Conservation (phyloP, 139 green algal species). For the Tetraselmis striata region DNA sequence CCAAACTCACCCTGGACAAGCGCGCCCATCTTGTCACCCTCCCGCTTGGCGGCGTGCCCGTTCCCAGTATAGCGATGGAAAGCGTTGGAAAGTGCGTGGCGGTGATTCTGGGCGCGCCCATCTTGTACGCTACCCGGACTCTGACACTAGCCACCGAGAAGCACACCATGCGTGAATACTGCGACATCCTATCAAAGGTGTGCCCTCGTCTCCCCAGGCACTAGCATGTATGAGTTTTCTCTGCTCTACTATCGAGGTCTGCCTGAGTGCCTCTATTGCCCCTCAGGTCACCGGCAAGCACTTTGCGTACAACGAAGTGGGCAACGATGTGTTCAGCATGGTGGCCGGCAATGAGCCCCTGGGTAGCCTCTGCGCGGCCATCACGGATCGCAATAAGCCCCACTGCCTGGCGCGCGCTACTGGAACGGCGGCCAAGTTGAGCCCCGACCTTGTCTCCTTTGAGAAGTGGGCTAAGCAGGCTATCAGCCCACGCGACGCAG, state of each 20-base stretch:
- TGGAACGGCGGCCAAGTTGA: neutral
- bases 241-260: too few relatives aligned
- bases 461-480: neutral
- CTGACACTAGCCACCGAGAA: neutral
- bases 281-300: neutral
- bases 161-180: neutral
- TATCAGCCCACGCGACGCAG: neutral
- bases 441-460: neutral
- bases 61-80: neutral
- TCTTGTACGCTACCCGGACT: neutral
- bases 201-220: too few relatives aligned
- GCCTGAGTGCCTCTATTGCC: too few relatives aligned
- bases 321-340: neutral
- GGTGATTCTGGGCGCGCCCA: neutral
- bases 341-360: neutral
- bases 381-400: neutral
- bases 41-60: neutral
- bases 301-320: neutral
- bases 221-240: too few relatives aligned
- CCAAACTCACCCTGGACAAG: neutral
- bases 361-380: neutral
- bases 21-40: neutral
- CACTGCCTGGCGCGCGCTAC: neutral
- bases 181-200: neutral
- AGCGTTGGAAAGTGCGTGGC: neutral